These are phyloP conservation scores for Thecamonas trahens DNA, from an alignment of 78 protist species.

Conservation along the genomic window DNA sequence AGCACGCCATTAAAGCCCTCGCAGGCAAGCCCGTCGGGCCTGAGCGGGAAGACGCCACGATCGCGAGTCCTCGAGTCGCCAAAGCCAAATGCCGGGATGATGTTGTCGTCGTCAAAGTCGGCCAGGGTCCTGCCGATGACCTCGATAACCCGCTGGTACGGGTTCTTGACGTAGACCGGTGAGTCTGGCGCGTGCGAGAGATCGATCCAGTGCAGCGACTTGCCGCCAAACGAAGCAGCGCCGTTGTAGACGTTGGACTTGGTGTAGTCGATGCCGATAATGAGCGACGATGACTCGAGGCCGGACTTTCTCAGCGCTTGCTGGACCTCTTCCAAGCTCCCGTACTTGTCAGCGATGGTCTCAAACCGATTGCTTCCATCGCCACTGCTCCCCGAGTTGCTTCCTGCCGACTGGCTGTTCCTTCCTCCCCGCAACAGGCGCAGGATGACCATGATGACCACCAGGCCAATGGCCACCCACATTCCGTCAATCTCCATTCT, in stretches of 20 bases:
- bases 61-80: constrained; percentile 11
- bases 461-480: no score
- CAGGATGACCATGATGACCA: no score
- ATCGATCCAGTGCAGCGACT: constrained; percentile 19
- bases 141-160: constrained; percentile 15
- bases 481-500: no score
- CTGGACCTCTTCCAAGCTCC: constrained; percentile 20
- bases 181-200: not conserved
- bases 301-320: constrained; percentile 16
- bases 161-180: no score
- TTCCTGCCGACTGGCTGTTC: no score
- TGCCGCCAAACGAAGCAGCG: constrained; percentile 13
- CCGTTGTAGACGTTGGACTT: constrained; percentile 20
- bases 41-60: constrained; percentile 7
- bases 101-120: constrained; percentile 20
- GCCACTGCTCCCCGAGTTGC: no score
- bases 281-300: constrained; percentile 19
- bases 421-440: no score
- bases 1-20: constrained; percentile 5
- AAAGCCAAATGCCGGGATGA: constrained; percentile 19
- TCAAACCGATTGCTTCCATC: no score
- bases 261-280: constrained; percentile 33
- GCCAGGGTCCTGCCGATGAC: constrained; percentile 22
- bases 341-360: constrained; percentile 19
- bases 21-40: not conserved